Evolutionary conservation across 2,329 filamentous ascomycete species (phyloP), one percentile per base, ranked within the genome.

Genomic region (Colletotrichum cordylinicola): DNA sequence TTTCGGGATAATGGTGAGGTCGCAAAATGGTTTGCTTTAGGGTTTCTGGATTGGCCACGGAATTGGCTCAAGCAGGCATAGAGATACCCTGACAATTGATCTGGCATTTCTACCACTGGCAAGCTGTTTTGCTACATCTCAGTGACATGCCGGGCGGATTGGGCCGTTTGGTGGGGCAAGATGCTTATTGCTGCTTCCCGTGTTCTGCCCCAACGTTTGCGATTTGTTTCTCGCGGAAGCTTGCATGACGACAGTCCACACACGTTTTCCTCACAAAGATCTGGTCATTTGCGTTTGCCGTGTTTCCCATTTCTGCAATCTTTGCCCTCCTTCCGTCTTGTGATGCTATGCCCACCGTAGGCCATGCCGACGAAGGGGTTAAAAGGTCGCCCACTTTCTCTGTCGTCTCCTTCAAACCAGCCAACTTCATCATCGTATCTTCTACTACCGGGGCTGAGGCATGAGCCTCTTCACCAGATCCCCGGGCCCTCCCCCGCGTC

Each of bases 51-150:
- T 58, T 48, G 58, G 64, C 70, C 70, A 39, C 16, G 43, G 62
- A 67, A 64, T 56, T 61, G 70, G 74, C 74, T 69, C 58, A 73
- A 74, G 70, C 64, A 76, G 70, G 74, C 58, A 62, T 74, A 76
- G 74, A 75, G 69, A 76, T 76, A 76, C 74, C 74, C 74, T 76
- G 65, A 74, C 74, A 75, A 74, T 68, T 74, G 48, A 72, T 65
- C 64, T 76, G 70, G 74, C 70, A 74, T 76, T 76, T 52, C 68
- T 74, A 65, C 43, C 64, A 62, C 18, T 21, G 58, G 58, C 58
- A 35, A 33, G 58, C 58, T 61, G 27, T 33, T 61, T 61, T 21
- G 43, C 43, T 52, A 13, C 2, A 52, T 52, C 43, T 52, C n/a
- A 52, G 43, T 52, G 43, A 21, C n/a, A 0, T 24, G 21, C 43